Conservation (phyloP, 164 flowering plant genomes). For the Liriodendron chinense region DNA sequence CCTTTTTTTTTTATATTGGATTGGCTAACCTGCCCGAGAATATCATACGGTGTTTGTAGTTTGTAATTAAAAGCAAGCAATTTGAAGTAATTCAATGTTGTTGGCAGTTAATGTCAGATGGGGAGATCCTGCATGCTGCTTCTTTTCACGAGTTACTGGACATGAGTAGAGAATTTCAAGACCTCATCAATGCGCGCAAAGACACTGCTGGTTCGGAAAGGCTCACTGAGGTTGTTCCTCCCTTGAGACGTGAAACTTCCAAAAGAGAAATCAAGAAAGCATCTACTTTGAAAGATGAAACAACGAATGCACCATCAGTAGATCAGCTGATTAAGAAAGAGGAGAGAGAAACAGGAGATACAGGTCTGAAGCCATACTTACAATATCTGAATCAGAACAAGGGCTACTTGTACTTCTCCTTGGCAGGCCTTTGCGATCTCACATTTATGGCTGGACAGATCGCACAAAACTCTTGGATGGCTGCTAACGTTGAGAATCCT, state of each 20-base stretch:
- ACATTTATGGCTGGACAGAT: slow-evolving; percentile 46
- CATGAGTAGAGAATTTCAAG: slow-evolving; percentile 49
- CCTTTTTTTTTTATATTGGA: too few species aligned
- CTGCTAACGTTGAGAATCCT: slow-evolving; percentile 52
- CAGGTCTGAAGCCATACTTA: slow-evolving; percentile 66
- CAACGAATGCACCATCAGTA: slow-evolving; percentile 19
- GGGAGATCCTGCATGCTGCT: slow-evolving; percentile 42
- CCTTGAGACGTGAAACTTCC: slow-evolving; percentile 11
- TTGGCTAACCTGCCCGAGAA: too few species aligned
- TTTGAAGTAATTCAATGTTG: background rate
- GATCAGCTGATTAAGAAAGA: slow-evolving; percentile 69
- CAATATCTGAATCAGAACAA: slow-evolving; percentile 60
- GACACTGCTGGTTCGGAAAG: slow-evolving; percentile 49
- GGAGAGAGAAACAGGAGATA: slow-evolving; percentile 55
- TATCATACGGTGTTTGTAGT: background rate
- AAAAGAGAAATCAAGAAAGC: slow-evolving; percentile 31
- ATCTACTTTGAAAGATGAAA: slow-evolving; percentile 15
- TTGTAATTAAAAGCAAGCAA: background rate
- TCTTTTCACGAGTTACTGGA: slow-evolving; percentile 46
- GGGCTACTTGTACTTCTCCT: slow-evolving; percentile 49
- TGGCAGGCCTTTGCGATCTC: slow-evolving; percentile 33
- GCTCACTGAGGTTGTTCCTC: slow-evolving; percentile 24
- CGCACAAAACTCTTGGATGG: slow-evolving; percentile 69
- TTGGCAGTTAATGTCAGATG: slow-evolving; percentile 65
- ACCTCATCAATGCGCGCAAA: slow-evolving; percentile 71